Evolutionary conservation across 768 basidiomycete species (phyloP).

Genomic region (Lactifluus volemus): DNA sequence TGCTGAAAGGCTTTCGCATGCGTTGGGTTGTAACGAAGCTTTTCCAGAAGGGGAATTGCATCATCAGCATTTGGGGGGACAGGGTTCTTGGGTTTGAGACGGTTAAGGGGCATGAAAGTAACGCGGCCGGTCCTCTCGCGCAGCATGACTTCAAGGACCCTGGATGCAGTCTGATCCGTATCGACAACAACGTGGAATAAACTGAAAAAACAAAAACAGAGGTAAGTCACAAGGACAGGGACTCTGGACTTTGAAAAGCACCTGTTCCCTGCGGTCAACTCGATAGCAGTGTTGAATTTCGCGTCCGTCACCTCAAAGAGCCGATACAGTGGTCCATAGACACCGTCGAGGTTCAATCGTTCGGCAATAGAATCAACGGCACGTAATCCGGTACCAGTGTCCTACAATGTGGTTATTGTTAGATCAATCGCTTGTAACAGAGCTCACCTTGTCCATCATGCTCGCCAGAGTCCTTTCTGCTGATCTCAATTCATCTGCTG

Average conservation of each 20-base stretch:
- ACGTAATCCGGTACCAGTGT: conserved; percentile 81
- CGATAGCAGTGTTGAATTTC: conserved; percentile 87
- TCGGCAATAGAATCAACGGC: conserved; percentile 82
- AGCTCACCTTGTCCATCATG: conserved; percentile 90
- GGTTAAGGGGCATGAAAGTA: conserved; percentile 97
- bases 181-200: conserved; percentile 98
- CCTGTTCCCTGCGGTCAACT: conserved; percentile 95
- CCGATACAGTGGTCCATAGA: conserved; percentile 90
- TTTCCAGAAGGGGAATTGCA: conserved; percentile 73
- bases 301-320: conserved; percentile 84
- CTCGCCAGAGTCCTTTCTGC: conserved; percentile 72
- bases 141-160: conserved; percentile 89
- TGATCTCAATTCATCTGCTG: conserved; percentile 68
- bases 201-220: conserved; percentile 35
- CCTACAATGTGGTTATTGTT: conserved; percentile 39
- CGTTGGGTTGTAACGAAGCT: conserved; percentile 63
- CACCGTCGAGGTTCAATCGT: conserved; percentile 65
- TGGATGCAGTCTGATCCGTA: conserved; percentile 86
- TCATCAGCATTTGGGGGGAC: conserved; percentile 64
- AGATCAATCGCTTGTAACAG: conserved; percentile 1
- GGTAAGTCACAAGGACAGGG: background rate
- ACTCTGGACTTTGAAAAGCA: conserved; percentile 25
- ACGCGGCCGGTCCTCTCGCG: conserved; percentile 90
- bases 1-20: conserved; percentile 88
- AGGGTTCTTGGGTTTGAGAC: conserved; percentile 69